phyloP scores from a whole-genome alignment of 306 rosid species.

The Oxytropis ochrocephala region DNA sequence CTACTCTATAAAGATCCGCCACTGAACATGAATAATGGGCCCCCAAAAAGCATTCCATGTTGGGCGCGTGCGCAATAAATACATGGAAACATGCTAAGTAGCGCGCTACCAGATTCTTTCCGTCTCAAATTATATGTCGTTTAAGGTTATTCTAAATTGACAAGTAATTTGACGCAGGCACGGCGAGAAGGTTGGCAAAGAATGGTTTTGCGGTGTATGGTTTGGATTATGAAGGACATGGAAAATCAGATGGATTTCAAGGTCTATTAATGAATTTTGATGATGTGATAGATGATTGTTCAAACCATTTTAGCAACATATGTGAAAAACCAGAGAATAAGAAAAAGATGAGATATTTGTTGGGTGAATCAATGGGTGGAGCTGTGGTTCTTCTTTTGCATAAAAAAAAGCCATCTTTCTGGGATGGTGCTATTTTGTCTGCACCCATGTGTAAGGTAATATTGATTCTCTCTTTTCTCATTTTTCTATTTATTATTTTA shows the following conservation, averaged over 20 bases:
- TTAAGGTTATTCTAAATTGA: background rate
- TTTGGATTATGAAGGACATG: slow-evolving; percentile 91
- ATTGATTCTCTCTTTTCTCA: background rate
- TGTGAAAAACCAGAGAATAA: slow-evolving; percentile 50
- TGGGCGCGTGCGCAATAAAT: too few species aligned
- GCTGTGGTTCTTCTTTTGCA: slow-evolving; percentile 70
- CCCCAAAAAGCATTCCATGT: too few species aligned
- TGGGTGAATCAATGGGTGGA: slow-evolving; percentile 99
- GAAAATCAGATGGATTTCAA: slow-evolving; percentile 67
- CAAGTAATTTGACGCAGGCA: slow-evolving; percentile 31
- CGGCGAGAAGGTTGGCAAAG: slow-evolving; percentile 57
- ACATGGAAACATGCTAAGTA: too few species aligned
- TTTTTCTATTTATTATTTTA: background rate
- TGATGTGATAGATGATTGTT: slow-evolving; percentile 46
- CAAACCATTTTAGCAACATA: slow-evolving; percentile 41
- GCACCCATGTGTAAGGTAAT: slow-evolving; percentile 98
- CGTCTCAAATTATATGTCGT: too few species aligned
- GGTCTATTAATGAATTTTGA: slow-evolving; percentile 56
- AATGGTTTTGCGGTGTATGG: slow-evolving; percentile 76
- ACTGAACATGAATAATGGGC: too few species aligned
- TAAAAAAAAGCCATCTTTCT: slow-evolving; percentile 50
- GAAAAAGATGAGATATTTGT: slow-evolving; percentile 53
- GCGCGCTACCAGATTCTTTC: too few species aligned
- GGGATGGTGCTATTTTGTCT: slow-evolving; percentile 89
- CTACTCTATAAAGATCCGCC: too few species aligned